These are phyloP conservation scores for Globisporangium abappressorium DNA, from an alignment of 352 stramenopile genomes.

Conservation along the genomic window DNA sequence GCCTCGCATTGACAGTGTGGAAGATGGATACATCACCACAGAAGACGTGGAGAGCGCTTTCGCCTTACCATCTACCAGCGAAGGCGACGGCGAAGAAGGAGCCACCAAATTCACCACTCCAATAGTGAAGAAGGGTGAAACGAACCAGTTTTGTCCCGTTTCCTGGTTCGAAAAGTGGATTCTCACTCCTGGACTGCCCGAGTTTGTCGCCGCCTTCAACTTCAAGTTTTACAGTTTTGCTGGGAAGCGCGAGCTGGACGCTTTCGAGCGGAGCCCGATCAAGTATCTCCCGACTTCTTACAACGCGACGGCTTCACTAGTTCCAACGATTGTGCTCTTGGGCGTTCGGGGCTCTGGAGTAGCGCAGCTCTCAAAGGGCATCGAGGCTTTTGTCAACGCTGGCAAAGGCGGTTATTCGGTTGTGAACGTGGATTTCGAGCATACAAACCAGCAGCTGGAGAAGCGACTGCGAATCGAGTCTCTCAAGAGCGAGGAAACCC, in stretches of 20 bases:
- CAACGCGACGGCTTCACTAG: slow-evolving; percentile 25
- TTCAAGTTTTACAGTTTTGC: slow-evolving; percentile 61
- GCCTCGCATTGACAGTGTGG: slow-evolving; percentile 37
- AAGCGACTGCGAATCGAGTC: slow-evolving; percentile 22
- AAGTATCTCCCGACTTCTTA: slow-evolving; percentile 34
- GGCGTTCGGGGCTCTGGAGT: slow-evolving; percentile 40
- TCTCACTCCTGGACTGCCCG: slow-evolving; percentile 40
- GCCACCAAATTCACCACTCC: not conserved
- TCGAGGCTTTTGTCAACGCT: slow-evolving; percentile 9
- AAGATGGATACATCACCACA: slow-evolving; percentile 35
- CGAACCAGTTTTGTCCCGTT: slow-evolving; percentile 58
- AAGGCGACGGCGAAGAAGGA: not conserved
- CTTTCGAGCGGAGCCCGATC: slow-evolving; percentile 51
- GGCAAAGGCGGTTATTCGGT: slow-evolving; percentile 11
- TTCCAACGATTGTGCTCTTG: slow-evolving; percentile 49
- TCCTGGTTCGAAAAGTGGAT: slow-evolving; percentile 38
- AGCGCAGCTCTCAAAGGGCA: slow-evolving; percentile 7
- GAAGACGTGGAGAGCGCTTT: slow-evolving; percentile 34
- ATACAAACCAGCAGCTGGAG: not conserved
- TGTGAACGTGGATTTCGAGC: slow-evolving; percentile 19
- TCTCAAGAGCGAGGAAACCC: slow-evolving; percentile 13
- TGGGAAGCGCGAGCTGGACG: slow-evolving; percentile 29
- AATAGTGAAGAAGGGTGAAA: slow-evolving; percentile 34
- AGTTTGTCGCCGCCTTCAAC: slow-evolving; percentile 36
- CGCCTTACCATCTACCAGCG: slow-evolving; percentile 16